These are phyloP conservation scores for Lactarius sanguifluus DNA, from an alignment of 768 basidiomycete genomes.

Conservation along the genomic window DNA sequence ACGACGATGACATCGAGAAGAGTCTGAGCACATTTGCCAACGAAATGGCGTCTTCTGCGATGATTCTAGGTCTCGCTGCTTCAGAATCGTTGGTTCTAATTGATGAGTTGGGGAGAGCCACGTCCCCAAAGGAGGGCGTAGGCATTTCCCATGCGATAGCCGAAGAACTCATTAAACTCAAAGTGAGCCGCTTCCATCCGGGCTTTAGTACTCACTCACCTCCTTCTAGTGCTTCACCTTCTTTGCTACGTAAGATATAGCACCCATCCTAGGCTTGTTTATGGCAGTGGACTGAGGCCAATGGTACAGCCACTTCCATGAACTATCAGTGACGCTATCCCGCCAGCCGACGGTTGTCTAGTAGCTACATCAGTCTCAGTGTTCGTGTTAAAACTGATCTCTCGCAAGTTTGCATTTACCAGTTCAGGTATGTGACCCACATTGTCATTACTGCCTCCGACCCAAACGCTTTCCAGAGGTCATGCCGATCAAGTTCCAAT, in stretches of 20 bases:
- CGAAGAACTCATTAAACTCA: conserved; percentile 68
- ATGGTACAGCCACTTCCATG: conserved; percentile 66
- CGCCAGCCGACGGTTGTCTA: conserved; percentile 77
- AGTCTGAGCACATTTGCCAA: conserved; percentile 91
- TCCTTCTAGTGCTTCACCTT: conserved; percentile 71
- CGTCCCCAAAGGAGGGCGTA: conserved; percentile 77
- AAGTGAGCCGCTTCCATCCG: conserved; percentile 46
- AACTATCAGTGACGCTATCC: conserved; percentile 74
- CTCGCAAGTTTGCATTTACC: conserved; percentile 71
- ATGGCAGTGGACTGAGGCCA: neutral
- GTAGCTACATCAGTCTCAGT: conserved; percentile 44
- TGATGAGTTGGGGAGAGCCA: conserved; percentile 93
- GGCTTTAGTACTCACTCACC: conserved; percentile 11
- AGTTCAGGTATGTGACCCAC: conserved; percentile 11
- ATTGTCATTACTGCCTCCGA: too few species aligned
- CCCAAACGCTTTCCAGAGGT: conserved; percentile 43
- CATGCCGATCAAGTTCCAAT: conserved; percentile 51
- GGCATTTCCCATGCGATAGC: conserved; percentile 85
- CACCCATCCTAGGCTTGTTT: neutral
- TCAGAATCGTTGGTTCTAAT: conserved; percentile 74
- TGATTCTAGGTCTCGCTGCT: conserved; percentile 83
- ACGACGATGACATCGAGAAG: conserved; percentile 91
- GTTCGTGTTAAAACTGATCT: conserved; percentile 4
- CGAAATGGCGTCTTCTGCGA: conserved; percentile 90
- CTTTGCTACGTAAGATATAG: conserved; percentile 73